Base-by-base conservation (phyloP, 306 rosid genomes). In the Purshia tridentata region DNA sequence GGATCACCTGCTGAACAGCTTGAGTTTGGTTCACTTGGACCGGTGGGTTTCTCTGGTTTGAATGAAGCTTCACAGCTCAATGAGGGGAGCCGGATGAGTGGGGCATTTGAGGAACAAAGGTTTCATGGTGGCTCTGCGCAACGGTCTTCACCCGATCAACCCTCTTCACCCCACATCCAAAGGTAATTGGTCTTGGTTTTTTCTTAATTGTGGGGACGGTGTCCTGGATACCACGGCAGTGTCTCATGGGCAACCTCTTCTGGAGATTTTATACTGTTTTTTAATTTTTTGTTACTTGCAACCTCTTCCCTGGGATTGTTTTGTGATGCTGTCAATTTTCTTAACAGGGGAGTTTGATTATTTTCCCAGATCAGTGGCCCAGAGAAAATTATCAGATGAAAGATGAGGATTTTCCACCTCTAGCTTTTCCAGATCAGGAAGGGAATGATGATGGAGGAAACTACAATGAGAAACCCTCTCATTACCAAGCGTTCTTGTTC, bases 1-100 rank as follows among this genome's bases (percentile, higher is more conserved):
- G 70, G 81, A 54, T 22, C 92, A 51, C 83, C 88, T 4, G 80
- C 90, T 6, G 97, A 91, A 58, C 98, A 85, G 83, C 91, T 91
- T 16, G 98, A 94, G 87, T 89, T 94, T 72, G 97, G 98, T 51
- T 81, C 97, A 62, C 78, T 89, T 75, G 98, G 98, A 71, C 88
- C 97, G 35, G 84, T 91, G 80, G 96, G 95, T 53, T 89, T 72
- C 81, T 41, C 94, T 0, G 81, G 87, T 69, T 69, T 80, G 73
- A 88, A 84, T 46, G 97, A 93, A 67, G 83, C 67, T 35, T 65
- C 96, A 9, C 92, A 88, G 77, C 50, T 77, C 46, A 86, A 83
- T 41, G 98, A 93, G 44, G 90, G 91, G 49, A 77, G 80, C 76
- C 83, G 69, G 47, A 79, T 84, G 42, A 78, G 86, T 77, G 89